Percentiles rank a stretch among this genome's conserved stretches.
Conservation (phyloP, 2,329 filamentous ascomycete genomes). For the Stachybotrys chlorohalonatus region DNA sequence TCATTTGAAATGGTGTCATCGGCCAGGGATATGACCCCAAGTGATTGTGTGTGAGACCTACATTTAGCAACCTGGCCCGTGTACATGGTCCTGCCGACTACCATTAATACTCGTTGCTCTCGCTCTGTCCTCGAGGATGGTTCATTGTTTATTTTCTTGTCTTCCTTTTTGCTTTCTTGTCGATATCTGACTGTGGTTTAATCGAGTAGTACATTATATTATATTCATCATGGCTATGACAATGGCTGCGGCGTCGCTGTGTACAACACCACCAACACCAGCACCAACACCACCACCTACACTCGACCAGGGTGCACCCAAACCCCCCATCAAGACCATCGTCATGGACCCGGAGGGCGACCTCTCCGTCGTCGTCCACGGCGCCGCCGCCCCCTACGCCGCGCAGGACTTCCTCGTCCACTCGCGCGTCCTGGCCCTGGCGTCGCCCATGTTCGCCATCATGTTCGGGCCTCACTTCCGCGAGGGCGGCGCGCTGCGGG, state of each 20-base stretch:
- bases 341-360: not conserved
- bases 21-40: too few relatives aligned
- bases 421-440: not conserved
- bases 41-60: too few relatives aligned
- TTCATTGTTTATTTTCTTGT: not conserved
- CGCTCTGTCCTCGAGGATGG: not conserved
- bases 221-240: not conserved
- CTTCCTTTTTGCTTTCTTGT: not conserved
- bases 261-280: not conserved
- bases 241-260: not conserved
- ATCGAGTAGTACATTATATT: too few relatives aligned
- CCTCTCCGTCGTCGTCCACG: not conserved
- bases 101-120: too few relatives aligned
- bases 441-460: not conserved
- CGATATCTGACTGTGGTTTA: not conserved
- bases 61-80: too few relatives aligned
- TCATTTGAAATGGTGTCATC: too few relatives aligned
- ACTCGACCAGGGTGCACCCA: not conserved
- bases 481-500: not conserved
- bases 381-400: too few relatives aligned
- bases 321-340: not conserved
- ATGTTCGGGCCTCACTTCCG: not conserved
- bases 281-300: not conserved
- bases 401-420: not conserved
- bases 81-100: too few relatives aligned